Conservation (phyloP, 2,329 filamentous ascomycete genomes). For the Stagonosporopsis cucurbitacearum region DNA sequence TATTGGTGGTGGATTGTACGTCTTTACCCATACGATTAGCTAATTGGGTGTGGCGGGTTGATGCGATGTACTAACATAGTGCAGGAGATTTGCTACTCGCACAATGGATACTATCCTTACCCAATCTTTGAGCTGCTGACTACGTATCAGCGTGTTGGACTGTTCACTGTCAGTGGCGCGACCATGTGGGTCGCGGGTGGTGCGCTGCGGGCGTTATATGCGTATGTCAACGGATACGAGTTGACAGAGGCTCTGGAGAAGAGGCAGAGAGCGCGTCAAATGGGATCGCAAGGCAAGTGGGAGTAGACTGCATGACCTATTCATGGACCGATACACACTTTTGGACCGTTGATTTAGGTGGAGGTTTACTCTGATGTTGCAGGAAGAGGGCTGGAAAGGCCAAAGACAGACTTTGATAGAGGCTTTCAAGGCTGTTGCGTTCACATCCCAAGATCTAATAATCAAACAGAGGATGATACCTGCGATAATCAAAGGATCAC, state of each 20-base stretch:
- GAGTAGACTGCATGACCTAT: slow-evolving; percentile 12
- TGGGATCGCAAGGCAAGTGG: slow-evolving; percentile 28
- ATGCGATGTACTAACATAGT: not conserved
- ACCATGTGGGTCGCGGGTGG: slow-evolving; percentile 76
- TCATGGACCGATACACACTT: not conserved
- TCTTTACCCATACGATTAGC: not conserved
- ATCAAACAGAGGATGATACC: too few relatives aligned
- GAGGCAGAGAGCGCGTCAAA: slow-evolving; percentile 26
- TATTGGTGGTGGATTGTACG: slow-evolving; percentile 76
- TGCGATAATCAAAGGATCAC: too few relatives aligned
- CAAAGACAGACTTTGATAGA: too few relatives aligned
- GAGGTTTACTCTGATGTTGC: too few relatives aligned
- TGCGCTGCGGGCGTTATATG: slow-evolving; percentile 73
- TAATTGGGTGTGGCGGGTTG: not conserved
- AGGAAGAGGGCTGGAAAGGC: too few relatives aligned
- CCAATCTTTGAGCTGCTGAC: slow-evolving; percentile 77
- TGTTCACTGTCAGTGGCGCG: slow-evolving; percentile 73
- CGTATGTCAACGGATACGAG: slow-evolving; percentile 64
- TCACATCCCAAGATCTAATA: too few relatives aligned
- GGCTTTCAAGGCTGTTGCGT: too few relatives aligned
- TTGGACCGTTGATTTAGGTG: too few relatives aligned
- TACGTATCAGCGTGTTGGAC: slow-evolving; percentile 67
- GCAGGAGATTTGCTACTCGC: slow-evolving; percentile 68
- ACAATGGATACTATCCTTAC: slow-evolving; percentile 82
- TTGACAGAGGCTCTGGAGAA: slow-evolving; percentile 30